Conservation (phyloP, 768 basidiomycete genomes). For the Calvatia gigantea region DNA sequence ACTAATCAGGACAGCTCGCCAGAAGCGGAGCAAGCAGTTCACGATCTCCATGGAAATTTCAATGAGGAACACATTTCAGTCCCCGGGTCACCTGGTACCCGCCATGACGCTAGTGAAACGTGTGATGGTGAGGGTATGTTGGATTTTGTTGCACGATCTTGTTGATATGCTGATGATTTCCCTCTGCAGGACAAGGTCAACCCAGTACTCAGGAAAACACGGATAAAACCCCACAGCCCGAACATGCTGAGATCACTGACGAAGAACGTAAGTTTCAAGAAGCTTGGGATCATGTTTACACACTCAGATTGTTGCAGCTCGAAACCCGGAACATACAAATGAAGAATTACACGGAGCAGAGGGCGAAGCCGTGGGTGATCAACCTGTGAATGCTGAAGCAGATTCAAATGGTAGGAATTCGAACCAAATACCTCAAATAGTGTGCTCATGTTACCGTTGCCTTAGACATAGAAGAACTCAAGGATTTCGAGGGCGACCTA, state of each 20-base stretch:
- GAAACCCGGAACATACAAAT: not conserved
- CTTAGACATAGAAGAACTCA: constrained; percentile 13
- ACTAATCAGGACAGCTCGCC: not conserved
- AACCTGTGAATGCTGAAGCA: not conserved
- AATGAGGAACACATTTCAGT: not conserved
- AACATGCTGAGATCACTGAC: not conserved
- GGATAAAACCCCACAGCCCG: not conserved
- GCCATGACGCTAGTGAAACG: not conserved
- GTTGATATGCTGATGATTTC: not conserved
- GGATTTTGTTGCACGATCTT: not conserved
- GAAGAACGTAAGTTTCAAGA: not conserved
- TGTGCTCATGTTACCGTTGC: not conserved
- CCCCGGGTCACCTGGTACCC: not conserved
- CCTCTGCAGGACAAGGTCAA: not conserved
- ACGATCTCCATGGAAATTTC: not conserved
- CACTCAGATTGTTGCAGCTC: not conserved
- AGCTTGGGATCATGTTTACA: not conserved
- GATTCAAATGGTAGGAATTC: constrained; percentile 3
- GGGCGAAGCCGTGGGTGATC: not conserved
- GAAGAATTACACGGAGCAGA: not conserved
- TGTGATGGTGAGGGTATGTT: not conserved
- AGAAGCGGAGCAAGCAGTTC: not conserved
- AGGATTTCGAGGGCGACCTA: constrained; percentile 35
- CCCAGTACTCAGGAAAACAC: not conserved
- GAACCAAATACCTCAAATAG: not conserved